Evolutionary conservation across 192 early-diverging fungal species (phyloP).

Genomic region (Coemansia nantahalensis): DNA sequence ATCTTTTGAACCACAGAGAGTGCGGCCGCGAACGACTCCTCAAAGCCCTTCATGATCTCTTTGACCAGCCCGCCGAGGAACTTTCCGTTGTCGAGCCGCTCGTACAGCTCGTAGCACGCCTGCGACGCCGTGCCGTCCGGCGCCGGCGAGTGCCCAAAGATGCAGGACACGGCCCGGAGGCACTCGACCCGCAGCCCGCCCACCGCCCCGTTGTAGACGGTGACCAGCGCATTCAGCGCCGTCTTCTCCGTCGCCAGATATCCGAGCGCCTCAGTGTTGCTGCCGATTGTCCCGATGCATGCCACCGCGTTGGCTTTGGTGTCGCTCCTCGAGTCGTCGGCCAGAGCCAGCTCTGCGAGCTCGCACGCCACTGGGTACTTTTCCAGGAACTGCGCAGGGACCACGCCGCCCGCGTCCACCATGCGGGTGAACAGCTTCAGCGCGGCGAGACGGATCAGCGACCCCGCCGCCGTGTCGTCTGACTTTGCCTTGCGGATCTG

Average conservation of each 20-base stretch:
- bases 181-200: conserved; percentile 33
- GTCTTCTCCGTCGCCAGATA: conserved; percentile 36
- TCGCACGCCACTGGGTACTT: conserved; percentile 27
- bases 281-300: conserved; percentile 43
- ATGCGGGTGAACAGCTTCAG: conserved; percentile 47
- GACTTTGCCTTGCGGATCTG: conserved; percentile 9
- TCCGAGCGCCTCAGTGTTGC: conserved; percentile 32
- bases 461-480: conserved; percentile 16
- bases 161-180: conserved; percentile 41
- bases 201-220: conserved; percentile 26
- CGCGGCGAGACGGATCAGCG: conserved; percentile 22
- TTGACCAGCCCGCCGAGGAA: conserved; percentile 36
- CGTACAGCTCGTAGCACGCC: conserved; percentile 44
- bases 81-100: conserved; percentile 30
- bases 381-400: conserved; percentile 19
- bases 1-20: conserved; percentile 47
- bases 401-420: conserved; percentile 23
- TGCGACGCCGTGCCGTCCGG: conserved; percentile 29
- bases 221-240: conserved; percentile 31
- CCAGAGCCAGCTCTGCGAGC: conserved; percentile 20
- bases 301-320: conserved; percentile 25
- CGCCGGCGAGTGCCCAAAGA: conserved; percentile 30
- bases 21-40: conserved; percentile 43
- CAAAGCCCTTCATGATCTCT: conserved; percentile 52
- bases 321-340: conserved; percentile 12